Percentiles rank a stretch among this genome's conserved stretches.
Conservation (phyloP, 75 land plant species). For the Cupressus sempervirens region DNA sequence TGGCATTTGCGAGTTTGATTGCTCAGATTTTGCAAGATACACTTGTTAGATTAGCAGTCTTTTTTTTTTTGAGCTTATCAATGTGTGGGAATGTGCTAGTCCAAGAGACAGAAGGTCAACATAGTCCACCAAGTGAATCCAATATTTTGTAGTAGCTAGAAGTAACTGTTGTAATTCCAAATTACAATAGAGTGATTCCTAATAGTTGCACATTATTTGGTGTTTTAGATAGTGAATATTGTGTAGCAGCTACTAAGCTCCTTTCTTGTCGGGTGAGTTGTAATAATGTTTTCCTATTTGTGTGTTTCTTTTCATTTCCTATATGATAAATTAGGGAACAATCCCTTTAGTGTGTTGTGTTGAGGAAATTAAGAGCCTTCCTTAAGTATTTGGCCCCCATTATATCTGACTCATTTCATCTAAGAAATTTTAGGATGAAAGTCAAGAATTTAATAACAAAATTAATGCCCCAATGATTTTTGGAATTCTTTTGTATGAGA, state of each 20-base stretch:
- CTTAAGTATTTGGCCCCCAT: too few relatives aligned
- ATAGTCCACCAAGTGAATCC: constrained; percentile 94
- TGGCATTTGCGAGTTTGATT: constrained; percentile 93
- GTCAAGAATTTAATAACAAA: too few relatives aligned
- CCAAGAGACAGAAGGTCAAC: constrained; percentile 62
- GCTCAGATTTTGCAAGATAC: constrained; percentile 98
- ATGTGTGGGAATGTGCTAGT: constrained; percentile 79
- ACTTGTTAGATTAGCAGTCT: constrained; percentile 95
- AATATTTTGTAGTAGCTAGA: constrained; percentile 93
- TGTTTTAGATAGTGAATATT: constrained; percentile 62
- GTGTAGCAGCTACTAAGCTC: constrained; percentile 88
- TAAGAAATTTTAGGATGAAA: too few relatives aligned
- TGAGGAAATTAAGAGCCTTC: too few relatives aligned
- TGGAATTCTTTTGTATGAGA: too few relatives aligned
- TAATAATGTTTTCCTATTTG: not conserved
- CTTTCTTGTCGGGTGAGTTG: constrained; percentile 93
- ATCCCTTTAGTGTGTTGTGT: too few relatives aligned
- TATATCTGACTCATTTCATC: too few relatives aligned
- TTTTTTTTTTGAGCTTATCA: constrained; percentile 61
- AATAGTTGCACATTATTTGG: constrained; percentile 55
- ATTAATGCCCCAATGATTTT: too few relatives aligned
- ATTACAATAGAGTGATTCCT: constrained; percentile 84
- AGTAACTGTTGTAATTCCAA: constrained; percentile 91
- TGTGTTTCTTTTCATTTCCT: too few relatives aligned
- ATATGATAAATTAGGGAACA: too few relatives aligned